Evolutionary conservation across 1,284 basidiomycete species (phyloP).

Genomic region (Pholiota adiposa): DNA sequence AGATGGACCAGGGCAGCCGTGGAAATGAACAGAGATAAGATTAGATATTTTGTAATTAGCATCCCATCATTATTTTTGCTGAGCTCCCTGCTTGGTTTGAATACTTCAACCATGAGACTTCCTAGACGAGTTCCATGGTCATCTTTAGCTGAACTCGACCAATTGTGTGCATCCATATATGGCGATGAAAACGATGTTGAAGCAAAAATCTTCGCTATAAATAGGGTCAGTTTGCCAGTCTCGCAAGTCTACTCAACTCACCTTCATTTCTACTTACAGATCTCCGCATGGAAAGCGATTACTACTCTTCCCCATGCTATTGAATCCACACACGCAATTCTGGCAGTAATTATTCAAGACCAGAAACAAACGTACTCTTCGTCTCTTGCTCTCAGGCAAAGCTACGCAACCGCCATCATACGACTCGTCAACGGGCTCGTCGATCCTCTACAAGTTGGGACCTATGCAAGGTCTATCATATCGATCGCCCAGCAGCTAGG

Average conservation of each 20-base stretch:
- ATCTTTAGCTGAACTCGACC: conserved; percentile 73
- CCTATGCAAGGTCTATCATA: conserved; percentile 88
- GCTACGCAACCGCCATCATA: conserved; percentile 80
- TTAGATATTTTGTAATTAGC: not conserved
- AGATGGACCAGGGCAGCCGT: not conserved
- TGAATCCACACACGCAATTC: conserved; percentile 71
- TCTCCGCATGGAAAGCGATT: conserved; percentile 77
- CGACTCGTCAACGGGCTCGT: conserved; percentile 94
- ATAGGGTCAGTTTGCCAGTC: conserved; percentile 64
- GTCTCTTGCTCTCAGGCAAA: conserved; percentile 59
- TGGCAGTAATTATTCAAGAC: conserved; percentile 66
- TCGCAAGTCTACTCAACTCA: conserved; percentile 6
- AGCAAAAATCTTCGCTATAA: conserved; percentile 65
- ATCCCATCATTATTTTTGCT: conserved; percentile 4
- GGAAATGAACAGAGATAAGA: not conserved
- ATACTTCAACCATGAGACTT: conserved; percentile 62
- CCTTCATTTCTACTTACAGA: conserved; percentile 47
- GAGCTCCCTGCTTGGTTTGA: not conserved
- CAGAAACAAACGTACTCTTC: conserved; percentile 35
- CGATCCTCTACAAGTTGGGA: conserved; percentile 89
- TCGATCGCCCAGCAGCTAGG: conserved; percentile 87
- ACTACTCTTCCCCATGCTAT: conserved; percentile 72
- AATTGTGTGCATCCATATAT: conserved; percentile 84
- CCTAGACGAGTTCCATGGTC: conserved; percentile 89
- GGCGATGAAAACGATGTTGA: conserved; percentile 63